phyloP scores from a whole-genome alignment of 2,329 filamentous ascomycete genomes.

The Fusarium avenaceum region DNA sequence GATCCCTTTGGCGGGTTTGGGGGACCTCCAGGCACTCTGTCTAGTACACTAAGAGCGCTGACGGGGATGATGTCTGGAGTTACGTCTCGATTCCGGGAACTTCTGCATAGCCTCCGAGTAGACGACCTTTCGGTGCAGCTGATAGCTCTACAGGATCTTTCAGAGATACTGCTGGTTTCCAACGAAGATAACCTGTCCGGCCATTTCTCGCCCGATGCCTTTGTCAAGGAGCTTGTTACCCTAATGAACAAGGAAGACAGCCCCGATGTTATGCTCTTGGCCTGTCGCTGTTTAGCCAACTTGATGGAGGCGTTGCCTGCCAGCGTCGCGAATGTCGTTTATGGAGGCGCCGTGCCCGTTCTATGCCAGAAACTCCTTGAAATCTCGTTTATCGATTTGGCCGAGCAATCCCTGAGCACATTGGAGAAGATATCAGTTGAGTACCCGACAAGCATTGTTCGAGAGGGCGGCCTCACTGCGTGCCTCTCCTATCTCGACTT shows the following conservation, averaged over 20 bases:
- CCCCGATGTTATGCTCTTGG: slow-evolving; percentile 95
- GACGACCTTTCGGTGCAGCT: slow-evolving; percentile 92
- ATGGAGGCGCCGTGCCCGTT: slow-evolving; percentile 95
- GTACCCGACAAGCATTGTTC: slow-evolving; percentile 93
- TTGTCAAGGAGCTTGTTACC: slow-evolving; percentile 91
- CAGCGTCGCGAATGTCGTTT: slow-evolving; percentile 94
- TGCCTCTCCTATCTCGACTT: slow-evolving; percentile 97
- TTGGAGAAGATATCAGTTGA: slow-evolving; percentile 98
- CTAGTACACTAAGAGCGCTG: slow-evolving; percentile 85
- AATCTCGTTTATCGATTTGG: slow-evolving; percentile 96
- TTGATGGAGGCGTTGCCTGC: slow-evolving; percentile 96
- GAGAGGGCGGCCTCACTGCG: slow-evolving; percentile 94
- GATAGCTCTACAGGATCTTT: slow-evolving; percentile 92
- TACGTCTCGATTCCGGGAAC: slow-evolving; percentile 81
- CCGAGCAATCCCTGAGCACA: slow-evolving; percentile 96
- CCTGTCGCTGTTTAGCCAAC: slow-evolving; percentile 95
- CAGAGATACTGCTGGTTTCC: slow-evolving; percentile 91
- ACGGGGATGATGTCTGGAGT: slow-evolving; percentile 93
- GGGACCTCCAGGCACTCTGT: slow-evolving; percentile 73
- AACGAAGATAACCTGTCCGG: slow-evolving; percentile 97
- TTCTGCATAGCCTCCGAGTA: slow-evolving; percentile 80
- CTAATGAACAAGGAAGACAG: slow-evolving; percentile 97
- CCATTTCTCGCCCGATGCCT: slow-evolving; percentile 93
- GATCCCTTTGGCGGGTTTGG: slow-evolving; percentile 77
- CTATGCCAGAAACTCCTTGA: slow-evolving; percentile 95